Evolutionary conservation across 176 grass and related monocot genomes (phyloP), one percentile per base, ranked within the genome.

Genomic region (Cenchrus fungigraminus): DNA sequence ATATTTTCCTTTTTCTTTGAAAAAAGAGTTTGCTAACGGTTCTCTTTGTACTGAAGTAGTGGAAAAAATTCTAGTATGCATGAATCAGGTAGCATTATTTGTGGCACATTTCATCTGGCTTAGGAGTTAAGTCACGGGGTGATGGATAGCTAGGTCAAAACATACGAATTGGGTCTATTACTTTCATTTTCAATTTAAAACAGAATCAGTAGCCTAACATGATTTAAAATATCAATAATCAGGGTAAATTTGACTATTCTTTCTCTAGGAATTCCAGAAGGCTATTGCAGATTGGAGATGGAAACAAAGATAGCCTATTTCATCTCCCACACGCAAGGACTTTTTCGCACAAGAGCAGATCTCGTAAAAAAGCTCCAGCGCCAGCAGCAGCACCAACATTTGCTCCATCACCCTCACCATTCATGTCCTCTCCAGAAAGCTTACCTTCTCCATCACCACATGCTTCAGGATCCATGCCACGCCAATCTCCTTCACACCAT

Each of bases 351-450:
- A 83, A 74, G 7, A 72, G 25, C 44, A 46, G 65, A 29, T 64
- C 47, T 69, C 79, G 73, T 50, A 77, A 15, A 79, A 69, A 15
- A 85, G 70, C 74, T 72, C 34, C 75, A 71, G 15, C 78, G 20
- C 65, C 89, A 71, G 84, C 57, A 84, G 54, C 84, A 37, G 86
- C 63, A 73, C 84, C 89, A 79, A 16, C 14, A 10, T 49, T 76
- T 57, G 73, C 92, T 81, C 71, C 80, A 50, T 53, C 89, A 81
- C 74, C 88, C 63, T 88, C 82, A 51, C 76, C 71, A 2, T 73
- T 68, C 28, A 22, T 87, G 67, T 66, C 84, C 42, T 60, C 52
- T 12, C 76, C 70, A 53, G 37, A 83, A 79, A 20, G 57, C 44
- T 83, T 84, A 81, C 83, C 65, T 0, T 71, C 80, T 19, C 60